Base-by-base conservation (phyloP, 2,329 filamentous ascomycete genomes). In the Curvularia lunata region DNA sequence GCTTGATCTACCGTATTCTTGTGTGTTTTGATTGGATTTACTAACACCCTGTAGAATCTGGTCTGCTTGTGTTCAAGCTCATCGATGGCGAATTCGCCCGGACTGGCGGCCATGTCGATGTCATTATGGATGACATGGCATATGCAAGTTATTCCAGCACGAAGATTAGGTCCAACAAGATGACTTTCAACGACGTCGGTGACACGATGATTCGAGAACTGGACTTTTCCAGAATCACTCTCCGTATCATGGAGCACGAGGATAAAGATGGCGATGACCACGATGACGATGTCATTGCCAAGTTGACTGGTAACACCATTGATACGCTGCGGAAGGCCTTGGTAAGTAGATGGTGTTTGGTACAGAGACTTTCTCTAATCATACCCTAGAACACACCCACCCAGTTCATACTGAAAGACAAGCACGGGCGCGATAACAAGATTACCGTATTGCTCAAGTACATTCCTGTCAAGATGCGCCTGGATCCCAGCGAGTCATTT, bases 181-280 rank as follows among this genome's bases (percentile, higher is more conserved):
- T 88, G 72, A 90, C 86, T 51, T 92, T 98, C 76, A 91, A 95
- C 67, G 95, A 99, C 78, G 82, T 93, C 71, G 93, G 94, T 48
- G 95, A 99, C 77, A 95, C 92, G 52, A 92, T 99, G 78, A 91
- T 99, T 59, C 91, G 95, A 61, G 95, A 99, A 77, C 84, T 99
- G n/a, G 96, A 99, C 64, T 93, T 97, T 68, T 99, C 95, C 3
- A 91, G 90, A 65, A 87, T 99, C 57, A 98, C 93, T 0, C 84
- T 99, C 63, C 91, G 92, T 56, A 84, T 97, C 47, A 88, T 92
- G 42, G 90, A 94, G 70, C 92, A 92, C 74, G 83, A 86, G 16
- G 90, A 96, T 64, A 86, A 86, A 68, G 88, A 88, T 62, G 87
- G 88, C 21, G 86, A 90, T 47, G 88, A 84, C 40, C 79, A 85